Conservation (phyloP, 371 early-diverging fungal genomes). For the Mortierella sp. region DNA sequence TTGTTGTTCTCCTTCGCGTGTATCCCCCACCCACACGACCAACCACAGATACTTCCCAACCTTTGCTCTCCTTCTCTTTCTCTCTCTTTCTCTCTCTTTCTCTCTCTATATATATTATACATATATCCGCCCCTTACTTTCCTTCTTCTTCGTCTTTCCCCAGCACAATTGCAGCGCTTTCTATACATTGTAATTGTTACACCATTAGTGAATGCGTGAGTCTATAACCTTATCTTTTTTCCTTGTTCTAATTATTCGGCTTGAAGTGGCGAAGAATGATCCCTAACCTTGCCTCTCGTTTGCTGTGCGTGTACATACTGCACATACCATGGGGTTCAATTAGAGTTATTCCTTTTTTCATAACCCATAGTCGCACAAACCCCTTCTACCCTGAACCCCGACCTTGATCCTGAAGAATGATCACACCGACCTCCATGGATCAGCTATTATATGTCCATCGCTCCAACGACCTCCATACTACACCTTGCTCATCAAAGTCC, state of each 20-base stretch:
- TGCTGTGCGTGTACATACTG: background rate
- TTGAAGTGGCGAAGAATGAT: background rate
- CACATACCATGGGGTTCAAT: background rate
- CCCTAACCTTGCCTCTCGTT: background rate
- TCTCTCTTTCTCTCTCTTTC: background rate
- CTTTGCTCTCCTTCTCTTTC: conserved; percentile 5
- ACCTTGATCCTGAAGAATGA: conserved; percentile 8
- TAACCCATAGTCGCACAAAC: background rate
- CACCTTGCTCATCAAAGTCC: conserved; percentile 7
- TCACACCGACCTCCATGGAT: conserved; percentile 15
- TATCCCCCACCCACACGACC: background rate
- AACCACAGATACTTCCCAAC: conserved; percentile 3
- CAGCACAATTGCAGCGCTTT: background rate
- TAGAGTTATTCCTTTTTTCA: conserved; percentile 1
- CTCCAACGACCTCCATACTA: background rate
- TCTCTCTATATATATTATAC: too few species aligned
- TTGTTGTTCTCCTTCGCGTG: conserved; percentile 7
- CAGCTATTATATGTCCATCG: conserved; percentile 6
- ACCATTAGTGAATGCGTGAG: background rate
- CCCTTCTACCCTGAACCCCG: background rate
- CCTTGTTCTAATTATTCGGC: too few species aligned
- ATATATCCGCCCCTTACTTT: background rate
- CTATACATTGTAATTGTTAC: background rate
- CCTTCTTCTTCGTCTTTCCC: background rate
- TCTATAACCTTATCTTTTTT: too few species aligned